Percentiles rank a stretch among this genome's conserved stretches.
Evolutionary conservation across 169 alveolate genomes (phyloP).

Genomic region (Cryptosporidium viatorum): DNA sequence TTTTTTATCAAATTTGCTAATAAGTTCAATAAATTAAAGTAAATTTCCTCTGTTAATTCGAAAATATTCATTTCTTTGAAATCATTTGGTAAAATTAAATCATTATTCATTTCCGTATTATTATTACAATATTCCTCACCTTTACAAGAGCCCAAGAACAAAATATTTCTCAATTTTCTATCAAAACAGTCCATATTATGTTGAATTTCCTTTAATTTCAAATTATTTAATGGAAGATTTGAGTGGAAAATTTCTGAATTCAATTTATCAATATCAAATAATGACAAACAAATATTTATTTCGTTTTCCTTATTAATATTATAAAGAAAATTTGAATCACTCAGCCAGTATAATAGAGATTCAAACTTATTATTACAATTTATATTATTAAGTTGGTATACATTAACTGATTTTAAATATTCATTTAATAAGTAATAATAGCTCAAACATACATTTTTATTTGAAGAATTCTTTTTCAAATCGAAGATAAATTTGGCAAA

Average conservation of each 20-base stretch:
- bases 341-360: constrained; percentile 1
- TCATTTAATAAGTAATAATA: constrained; percentile 8
- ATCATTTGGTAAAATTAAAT: not conserved
- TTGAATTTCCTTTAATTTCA: not conserved
- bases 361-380: not conserved
- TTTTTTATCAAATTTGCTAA: not conserved
- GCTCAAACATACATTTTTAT: not conserved
- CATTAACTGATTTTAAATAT: not conserved
- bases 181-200: not conserved
- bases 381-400: not conserved
- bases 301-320: not conserved
- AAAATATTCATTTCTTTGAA: not conserved
- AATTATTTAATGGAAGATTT: not conserved
- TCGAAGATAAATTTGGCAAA: not conserved
- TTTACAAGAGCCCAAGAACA: not conserved
- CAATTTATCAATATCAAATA: not conserved
- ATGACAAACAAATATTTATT: not conserved
- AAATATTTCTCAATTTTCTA: not conserved
- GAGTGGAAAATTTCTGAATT: not conserved
- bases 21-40: not conserved
- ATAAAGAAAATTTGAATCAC: constrained; percentile 14
- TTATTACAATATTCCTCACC: not conserved
- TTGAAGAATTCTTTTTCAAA: not conserved
- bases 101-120: no score
- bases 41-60: constrained; percentile 14